Conservation (phyloP, 176 grass and related monocot species). For the Microstegium vimineum region DNA sequence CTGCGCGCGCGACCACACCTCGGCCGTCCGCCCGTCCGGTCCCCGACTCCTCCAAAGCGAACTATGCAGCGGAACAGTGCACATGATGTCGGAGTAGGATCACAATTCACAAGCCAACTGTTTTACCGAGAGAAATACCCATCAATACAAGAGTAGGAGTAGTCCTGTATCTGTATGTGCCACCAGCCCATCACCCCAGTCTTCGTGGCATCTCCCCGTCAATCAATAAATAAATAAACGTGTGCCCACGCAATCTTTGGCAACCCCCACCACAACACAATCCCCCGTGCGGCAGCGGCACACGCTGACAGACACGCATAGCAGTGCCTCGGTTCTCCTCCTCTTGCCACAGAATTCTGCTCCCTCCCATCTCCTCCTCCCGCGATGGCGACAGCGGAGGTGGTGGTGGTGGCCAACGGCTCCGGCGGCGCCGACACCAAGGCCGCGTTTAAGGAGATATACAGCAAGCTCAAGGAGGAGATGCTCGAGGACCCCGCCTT, state of each 20-base stretch:
- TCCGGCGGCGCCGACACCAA: constrained; percentile 36
- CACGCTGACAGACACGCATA: not conserved
- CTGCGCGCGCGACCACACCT: no score
- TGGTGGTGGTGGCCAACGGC: constrained; percentile 32
- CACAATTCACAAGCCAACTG: no score
- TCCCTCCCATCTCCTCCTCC: not conserved
- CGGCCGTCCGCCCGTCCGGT: no score
- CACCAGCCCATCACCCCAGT: no score
- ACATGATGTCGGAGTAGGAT: no score
- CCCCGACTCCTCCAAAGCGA: no score
- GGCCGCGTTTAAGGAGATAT: constrained; percentile 61
- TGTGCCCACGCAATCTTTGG: not conserved
- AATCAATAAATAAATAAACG: constrained; percentile 50
- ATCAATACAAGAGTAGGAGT: no score
- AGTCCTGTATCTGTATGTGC: no score
- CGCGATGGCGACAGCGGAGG: constrained; percentile 17
- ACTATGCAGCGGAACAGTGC: no score
- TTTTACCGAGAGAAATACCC: no score
- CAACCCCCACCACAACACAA: not conserved
- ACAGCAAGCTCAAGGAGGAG: constrained; percentile 67
- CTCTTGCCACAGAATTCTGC: constrained; percentile 10
- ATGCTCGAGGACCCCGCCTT: constrained; percentile 90
- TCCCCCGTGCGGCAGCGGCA: not conserved
- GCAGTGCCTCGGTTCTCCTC: not conserved
- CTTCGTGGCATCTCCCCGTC: constrained; percentile 9